Evolutionary conservation across 2,329 filamentous ascomycete species (phyloP).

Genomic region (Penicillium sp.): DNA sequence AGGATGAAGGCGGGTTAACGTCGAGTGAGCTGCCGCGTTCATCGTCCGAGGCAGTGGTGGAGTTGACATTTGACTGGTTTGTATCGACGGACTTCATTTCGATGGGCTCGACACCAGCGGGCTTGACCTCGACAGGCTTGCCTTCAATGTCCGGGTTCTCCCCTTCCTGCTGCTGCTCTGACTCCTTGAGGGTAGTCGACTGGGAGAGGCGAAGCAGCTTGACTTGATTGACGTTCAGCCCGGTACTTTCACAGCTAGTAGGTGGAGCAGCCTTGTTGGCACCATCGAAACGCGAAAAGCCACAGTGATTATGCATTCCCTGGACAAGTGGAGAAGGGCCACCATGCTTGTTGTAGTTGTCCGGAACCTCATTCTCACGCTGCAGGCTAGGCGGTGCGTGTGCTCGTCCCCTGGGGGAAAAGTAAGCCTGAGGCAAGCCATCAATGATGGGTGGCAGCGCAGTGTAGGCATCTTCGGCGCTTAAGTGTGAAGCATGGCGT

Average conservation of each 20-base stretch:
- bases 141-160: not conserved
- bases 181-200: not conserved
- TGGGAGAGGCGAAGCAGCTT: not conserved
- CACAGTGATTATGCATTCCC: not conserved
- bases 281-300: not conserved
- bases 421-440: not conserved
- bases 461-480: not conserved
- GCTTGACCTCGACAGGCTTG: too few relatives aligned
- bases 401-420: not conserved
- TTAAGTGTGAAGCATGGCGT: not conserved
- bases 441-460: not conserved
- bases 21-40: not conserved
- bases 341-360: not conserved
- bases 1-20: not conserved
- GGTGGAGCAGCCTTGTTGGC: not conserved
- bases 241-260: not conserved
- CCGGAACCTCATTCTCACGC: not conserved
- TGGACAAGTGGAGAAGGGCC: not conserved
- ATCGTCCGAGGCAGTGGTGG: conserved; percentile 11
- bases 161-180: not conserved
- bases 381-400: not conserved
- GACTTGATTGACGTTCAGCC: not conserved
- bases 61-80: not conserved
- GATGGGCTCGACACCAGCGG: not conserved
- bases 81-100: too few relatives aligned